Conservation (phyloP, 2,329 filamentous ascomycete species). For the Xylaria digitata region DNA sequence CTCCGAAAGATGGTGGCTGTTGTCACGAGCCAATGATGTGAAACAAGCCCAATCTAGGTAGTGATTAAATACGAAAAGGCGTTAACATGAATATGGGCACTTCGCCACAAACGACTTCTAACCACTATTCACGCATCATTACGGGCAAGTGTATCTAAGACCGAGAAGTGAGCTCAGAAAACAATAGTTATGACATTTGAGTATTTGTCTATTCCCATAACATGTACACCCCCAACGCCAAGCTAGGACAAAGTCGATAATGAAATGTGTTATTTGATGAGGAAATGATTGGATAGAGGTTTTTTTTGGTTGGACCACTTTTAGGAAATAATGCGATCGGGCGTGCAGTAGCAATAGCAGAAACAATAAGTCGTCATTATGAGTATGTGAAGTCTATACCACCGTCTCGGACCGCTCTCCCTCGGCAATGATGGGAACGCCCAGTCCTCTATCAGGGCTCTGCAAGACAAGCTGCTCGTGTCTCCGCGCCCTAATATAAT, state of each 20-base stretch:
- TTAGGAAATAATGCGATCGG: constrained; percentile 14
- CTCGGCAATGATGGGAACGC: constrained; percentile 85
- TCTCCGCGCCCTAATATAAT: constrained; percentile 86
- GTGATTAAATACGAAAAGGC: no score
- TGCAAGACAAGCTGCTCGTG: constrained; percentile 95
- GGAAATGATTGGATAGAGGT: neutral
- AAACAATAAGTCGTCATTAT: constrained; percentile 5
- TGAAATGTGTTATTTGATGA: neutral
- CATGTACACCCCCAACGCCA: constrained; percentile 24
- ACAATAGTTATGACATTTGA: no score
- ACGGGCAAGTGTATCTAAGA: no score
- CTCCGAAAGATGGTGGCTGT: no score
- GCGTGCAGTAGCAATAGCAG: neutral
- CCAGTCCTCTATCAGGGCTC: constrained; percentile 88
- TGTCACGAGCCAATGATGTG: no score
- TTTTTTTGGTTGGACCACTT: neutral
- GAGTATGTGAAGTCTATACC: constrained; percentile 61
- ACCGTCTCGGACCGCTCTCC: constrained; percentile 83
- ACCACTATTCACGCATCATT: no score
- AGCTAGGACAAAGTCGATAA: constrained; percentile 19
- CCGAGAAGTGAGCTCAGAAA: no score
- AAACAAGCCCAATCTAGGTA: no score
- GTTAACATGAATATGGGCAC: no score
- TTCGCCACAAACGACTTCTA: no score
- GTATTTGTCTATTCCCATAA: no score